Conservation (phyloP, 495 filamentous ascomycete species). For the Friedmanniomyces endolithicus region DNA sequence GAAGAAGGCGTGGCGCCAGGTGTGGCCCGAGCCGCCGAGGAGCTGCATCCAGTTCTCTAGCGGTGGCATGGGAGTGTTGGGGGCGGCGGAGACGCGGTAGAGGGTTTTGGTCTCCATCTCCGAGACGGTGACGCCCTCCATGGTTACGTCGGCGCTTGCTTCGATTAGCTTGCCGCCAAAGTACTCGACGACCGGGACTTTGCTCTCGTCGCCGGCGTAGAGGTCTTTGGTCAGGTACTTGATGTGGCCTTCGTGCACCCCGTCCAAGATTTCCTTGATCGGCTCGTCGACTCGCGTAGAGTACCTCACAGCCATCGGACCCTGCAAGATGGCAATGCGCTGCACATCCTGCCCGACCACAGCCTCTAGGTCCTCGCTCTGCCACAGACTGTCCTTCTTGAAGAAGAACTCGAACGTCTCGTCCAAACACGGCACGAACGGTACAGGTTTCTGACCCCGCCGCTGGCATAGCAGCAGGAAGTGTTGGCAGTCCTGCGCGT, state of each 20-base stretch:
- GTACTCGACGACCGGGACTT: constrained; percentile 81
- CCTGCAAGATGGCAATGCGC: constrained; percentile 88
- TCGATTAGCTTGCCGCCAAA: constrained; percentile 69
- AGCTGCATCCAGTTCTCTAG: constrained; percentile 73
- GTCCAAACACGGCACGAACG: constrained; percentile 85
- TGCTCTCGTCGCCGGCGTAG: constrained; percentile 57
- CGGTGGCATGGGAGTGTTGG: constrained; percentile 60
- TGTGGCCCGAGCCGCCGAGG: constrained; percentile 70
- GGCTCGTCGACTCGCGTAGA: constrained; percentile 81
- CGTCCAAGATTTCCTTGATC: constrained; percentile 82
- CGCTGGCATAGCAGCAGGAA: constrained; percentile 89
- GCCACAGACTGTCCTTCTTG: constrained; percentile 99
- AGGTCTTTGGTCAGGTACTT: constrained; percentile 61
- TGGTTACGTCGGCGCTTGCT: constrained; percentile 38
- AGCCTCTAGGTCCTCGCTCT: constrained; percentile 91
- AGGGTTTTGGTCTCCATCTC: constrained; percentile 61
- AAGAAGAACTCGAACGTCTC: constrained; percentile 97
- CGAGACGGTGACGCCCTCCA: constrained; percentile 70
- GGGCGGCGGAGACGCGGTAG: constrained; percentile 64
- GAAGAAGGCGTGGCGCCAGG: constrained; percentile 96
- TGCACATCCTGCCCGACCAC: constrained; percentile 93
- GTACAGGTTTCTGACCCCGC: constrained; percentile 87
- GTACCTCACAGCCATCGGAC: constrained; percentile 85
- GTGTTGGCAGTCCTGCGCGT: constrained; percentile 91
- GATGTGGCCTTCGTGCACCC: constrained; percentile 81